These are phyloP conservation scores for Phytopythium oedochilum DNA, from an alignment of 352 stramenopile genomes.

Conservation along the genomic window DNA sequence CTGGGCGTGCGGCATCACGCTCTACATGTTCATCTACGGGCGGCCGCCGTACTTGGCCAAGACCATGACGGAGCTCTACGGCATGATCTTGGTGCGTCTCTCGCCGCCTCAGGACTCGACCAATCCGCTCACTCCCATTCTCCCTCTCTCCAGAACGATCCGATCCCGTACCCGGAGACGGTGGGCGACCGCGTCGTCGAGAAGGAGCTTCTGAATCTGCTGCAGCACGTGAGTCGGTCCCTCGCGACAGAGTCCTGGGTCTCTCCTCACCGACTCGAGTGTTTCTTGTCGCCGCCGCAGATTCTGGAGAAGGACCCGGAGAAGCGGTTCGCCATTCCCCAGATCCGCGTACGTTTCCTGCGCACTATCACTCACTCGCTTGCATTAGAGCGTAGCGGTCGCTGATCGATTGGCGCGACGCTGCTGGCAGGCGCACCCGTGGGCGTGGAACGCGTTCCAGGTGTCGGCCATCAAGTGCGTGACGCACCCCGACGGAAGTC, in stretches of 20 bases:
- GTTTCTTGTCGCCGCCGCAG: conserved; percentile 10
- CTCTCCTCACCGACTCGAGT: no score
- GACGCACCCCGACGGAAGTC: conserved; percentile 38
- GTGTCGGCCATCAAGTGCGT: conserved; percentile 65
- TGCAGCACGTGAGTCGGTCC: conserved; percentile 41
- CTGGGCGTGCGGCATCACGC: conserved; percentile 94
- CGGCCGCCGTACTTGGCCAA: conserved; percentile 91
- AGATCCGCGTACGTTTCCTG: conserved; percentile 58
- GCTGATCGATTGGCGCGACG: neutral
- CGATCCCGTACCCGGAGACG: conserved; percentile 38
- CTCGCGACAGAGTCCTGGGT: neutral
- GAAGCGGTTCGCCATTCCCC: conserved; percentile 49
- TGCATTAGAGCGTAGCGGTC: no score
- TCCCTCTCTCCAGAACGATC: conserved; percentile 36
- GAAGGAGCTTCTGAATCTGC: conserved; percentile 48
- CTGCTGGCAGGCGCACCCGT: conserved; percentile 40
- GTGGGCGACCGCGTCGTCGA: conserved; percentile 53
- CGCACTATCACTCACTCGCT: neutral
- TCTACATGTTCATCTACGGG: conserved; percentile 97
- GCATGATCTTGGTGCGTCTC: conserved; percentile 72
- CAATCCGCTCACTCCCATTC: no score
- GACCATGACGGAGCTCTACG: conserved; percentile 90
- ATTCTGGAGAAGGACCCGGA: conserved; percentile 72
- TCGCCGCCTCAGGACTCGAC: neutral
- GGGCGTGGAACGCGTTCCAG: conserved; percentile 72